Base-by-base conservation (phyloP, 2,329 filamentous ascomycete genomes). In the Beauveria rudraprayagi region DNA sequence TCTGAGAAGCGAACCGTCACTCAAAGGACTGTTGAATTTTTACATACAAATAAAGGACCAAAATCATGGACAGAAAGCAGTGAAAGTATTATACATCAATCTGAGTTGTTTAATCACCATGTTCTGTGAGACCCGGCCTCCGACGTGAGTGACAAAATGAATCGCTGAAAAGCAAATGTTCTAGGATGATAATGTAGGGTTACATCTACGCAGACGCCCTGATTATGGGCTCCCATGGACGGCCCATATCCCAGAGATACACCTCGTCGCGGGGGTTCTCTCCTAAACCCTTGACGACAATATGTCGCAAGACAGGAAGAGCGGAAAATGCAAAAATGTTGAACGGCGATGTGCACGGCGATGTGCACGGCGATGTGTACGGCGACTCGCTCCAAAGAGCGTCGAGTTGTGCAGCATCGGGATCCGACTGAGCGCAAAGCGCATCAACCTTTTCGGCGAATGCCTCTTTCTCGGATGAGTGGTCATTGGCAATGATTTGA, bases 181-280 rank as follows among this genome's bases (percentile, higher is more conserved):
- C 6, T 37, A 16, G 34, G 8, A n/a, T 16, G 37, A 46, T 26
- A 47, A 40, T 26, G n/a, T 24, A 3, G 3, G 40, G 14, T n/a
- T 30, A 41, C 37, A 9, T 65, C 58, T 54, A 75, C n/a, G 70
- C 73, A 14, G 67, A 68, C 9, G 73, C 75, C 64, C 71, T 74
- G n/a, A 77, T 70, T 71, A 77, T 75, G 9, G 75, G 75, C 64
- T 77, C 75, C 75, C 75, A 77, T 41, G 75, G 75, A 37, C 68
- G 67, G 17, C 72, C 68, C 65, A 74, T 62, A 62, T 77, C 76
- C 75, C 75, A 77, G 44, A 77, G 68, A 60, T 77, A 77, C 24
- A 76, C 68, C 52, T 75, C 72, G 10, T 71, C 73, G 2, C 65
- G 58, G 5, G 67, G 68, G 50, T 74, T 71, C 57, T 69, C 70